Evolutionary conservation across 176 grass and related monocot species (phyloP).

Genomic region (Typha latifolia): DNA sequence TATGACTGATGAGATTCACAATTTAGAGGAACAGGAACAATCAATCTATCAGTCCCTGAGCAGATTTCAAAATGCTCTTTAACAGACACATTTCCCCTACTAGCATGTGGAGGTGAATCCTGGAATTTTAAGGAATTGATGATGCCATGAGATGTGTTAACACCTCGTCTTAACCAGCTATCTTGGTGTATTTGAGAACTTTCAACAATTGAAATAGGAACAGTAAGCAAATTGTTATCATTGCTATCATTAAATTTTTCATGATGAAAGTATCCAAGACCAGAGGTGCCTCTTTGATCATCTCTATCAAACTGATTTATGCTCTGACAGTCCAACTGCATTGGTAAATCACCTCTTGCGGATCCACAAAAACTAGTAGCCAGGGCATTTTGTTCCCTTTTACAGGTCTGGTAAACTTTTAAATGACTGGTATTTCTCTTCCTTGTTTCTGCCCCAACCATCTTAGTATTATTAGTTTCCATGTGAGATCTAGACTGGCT

Average conservation of each 20-base stretch:
- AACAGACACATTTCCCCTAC: conserved; percentile 15
- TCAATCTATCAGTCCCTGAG: conserved; percentile 21
- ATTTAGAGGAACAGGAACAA: conserved; percentile 20
- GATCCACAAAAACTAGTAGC: too few relatives aligned
- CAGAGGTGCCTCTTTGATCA: too few relatives aligned
- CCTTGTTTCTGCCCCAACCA: conserved; percentile 21
- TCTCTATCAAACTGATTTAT: too few relatives aligned
- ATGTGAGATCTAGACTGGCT: conserved; percentile 18
- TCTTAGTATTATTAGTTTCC: conserved; percentile 21
- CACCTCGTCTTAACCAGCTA: conserved; percentile 22
- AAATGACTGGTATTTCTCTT: too few relatives aligned
- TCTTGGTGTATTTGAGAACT: conserved; percentile 53
- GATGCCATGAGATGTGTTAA: conserved; percentile 22
- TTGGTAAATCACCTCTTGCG: too few relatives aligned
- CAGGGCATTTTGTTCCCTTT: too few relatives aligned
- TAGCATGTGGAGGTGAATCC: conserved; percentile 10
- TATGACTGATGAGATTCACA: neutral
- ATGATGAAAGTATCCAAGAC: neutral
- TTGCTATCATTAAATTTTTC: conserved; percentile 11
- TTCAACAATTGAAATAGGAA: conserved; percentile 49
- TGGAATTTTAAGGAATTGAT: conserved; percentile 26
- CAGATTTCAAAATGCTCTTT: conserved; percentile 8
- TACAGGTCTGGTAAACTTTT: too few relatives aligned
- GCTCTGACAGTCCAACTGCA: too few relatives aligned
- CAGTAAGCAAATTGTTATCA: conserved; percentile 26